Evolutionary conservation across 169 alveolate species (phyloP).

Genomic region (Plasmodium chabaudi): DNA sequence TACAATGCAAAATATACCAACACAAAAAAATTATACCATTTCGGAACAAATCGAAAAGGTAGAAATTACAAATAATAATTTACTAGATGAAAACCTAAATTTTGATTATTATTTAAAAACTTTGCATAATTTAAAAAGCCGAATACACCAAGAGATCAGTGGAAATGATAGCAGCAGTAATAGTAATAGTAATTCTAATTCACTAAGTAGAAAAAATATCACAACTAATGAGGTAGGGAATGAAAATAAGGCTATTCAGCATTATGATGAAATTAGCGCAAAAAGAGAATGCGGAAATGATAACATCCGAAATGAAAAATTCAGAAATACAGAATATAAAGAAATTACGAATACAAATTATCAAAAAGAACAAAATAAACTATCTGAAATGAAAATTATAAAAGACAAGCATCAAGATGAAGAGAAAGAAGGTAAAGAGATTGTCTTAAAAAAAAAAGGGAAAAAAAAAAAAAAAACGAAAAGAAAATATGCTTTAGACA

Average conservation of each 20-base stretch:
- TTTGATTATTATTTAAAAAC: constrained; percentile 35
- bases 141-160: constrained; percentile 27
- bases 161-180: constrained; percentile 9
- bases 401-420: not conserved
- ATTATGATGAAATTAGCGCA: not conserved
- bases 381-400: too few relatives aligned
- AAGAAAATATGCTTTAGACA: not conserved
- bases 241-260: not conserved
- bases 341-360: too few relatives aligned
- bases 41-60: constrained; percentile 9
- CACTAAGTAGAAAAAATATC: not conserved
- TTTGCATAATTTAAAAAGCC: constrained; percentile 43
- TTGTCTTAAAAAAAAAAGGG: not conserved
- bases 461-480: not conserved
- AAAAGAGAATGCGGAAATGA: not conserved
- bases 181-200: not conserved
- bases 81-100: constrained; percentile 29
- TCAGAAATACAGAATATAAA: too few relatives aligned
- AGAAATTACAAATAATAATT: not conserved
- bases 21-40: constrained; percentile 2
- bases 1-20: not conserved
- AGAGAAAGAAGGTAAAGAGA: not conserved
- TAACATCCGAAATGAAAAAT: too few relatives aligned
- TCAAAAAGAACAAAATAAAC: too few relatives aligned
- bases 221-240: not conserved